Conservation (phyloP, 352 stramenopile genomes). For the Phytophthora chlamydospora region DNA sequence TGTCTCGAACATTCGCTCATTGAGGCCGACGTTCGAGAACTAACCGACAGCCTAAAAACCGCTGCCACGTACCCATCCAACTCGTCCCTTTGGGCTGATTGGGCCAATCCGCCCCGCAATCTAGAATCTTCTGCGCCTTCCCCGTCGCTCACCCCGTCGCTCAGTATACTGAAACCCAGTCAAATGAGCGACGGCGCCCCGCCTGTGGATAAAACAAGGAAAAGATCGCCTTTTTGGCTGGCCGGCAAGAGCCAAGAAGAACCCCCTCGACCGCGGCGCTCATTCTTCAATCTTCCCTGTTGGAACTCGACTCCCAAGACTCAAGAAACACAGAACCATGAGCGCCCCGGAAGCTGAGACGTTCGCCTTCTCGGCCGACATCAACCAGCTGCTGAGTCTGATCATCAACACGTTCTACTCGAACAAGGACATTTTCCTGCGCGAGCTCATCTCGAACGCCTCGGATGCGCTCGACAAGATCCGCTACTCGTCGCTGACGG, state of each 20-base stretch:
- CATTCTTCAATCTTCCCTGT: slow-evolving; percentile 74
- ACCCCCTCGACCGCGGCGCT: slow-evolving; percentile 13
- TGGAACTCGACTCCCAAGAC: slow-evolving; percentile 29
- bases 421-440: slow-evolving; percentile 99
- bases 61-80: no score
- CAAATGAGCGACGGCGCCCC: no score
- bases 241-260: neutral
- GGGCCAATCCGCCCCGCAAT: no score
- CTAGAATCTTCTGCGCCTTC: no score
- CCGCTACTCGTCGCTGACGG: slow-evolving; percentile 96
- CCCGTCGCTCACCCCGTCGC: no score
- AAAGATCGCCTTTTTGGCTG: slow-evolving; percentile 40
- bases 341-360: slow-evolving; percentile 93
- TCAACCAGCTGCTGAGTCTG: slow-evolving; percentile 99
- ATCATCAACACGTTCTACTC: slow-evolving; percentile 99
- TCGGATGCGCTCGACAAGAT: slow-evolving; percentile 98
- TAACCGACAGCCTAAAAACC: no score
- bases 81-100: no score
- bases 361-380: slow-evolving; percentile 99
- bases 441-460: slow-evolving; percentile 97
- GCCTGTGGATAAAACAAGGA: slow-evolving; percentile 10
- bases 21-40: no score
- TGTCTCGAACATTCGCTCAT: no score
- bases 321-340: slow-evolving; percentile 58
- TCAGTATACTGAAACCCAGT: no score